Evolutionary conservation across 2,329 filamentous ascomycete genomes (phyloP).

Genomic region (Lecanosticta acicola): DNA sequence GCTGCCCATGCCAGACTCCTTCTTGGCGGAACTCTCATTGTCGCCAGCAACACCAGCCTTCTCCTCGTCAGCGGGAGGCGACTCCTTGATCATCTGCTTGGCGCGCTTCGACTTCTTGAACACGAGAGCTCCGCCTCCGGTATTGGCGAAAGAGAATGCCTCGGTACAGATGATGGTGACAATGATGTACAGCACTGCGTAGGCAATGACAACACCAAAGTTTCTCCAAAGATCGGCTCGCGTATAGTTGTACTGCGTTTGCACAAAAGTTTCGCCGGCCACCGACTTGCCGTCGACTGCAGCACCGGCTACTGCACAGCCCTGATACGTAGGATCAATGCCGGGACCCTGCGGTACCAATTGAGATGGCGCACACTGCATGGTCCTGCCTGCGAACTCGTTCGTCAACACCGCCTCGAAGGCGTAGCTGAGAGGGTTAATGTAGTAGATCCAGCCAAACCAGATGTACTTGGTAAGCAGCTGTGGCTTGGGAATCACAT

Average conservation of each 20-base stretch:
- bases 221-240: conserved; percentile 62
- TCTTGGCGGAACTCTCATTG: conserved; percentile 31
- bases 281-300: conserved; percentile 47
- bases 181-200: conserved; percentile 66
- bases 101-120: conserved; percentile 64
- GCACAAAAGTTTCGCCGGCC: conserved; percentile 51
- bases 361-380: conserved; percentile 55
- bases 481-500: conserved; percentile 61
- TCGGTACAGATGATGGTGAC: conserved; percentile 68
- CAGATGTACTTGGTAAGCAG: conserved; percentile 56
- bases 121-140: conserved; percentile 62
- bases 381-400: conserved; percentile 54
- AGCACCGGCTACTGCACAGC: conserved; percentile 58
- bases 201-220: conserved; percentile 71
- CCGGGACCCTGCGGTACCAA: conserved; percentile 56
- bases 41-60: conserved; percentile 37
- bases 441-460: conserved; percentile 57
- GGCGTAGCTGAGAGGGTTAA: conserved; percentile 52
- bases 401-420: conserved; percentile 65
- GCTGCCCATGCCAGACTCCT: conserved; percentile 25
- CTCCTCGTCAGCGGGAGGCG: conserved; percentile 53
- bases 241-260: conserved; percentile 52
- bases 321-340: conserved; percentile 52
- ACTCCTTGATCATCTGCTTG: conserved; percentile 48
- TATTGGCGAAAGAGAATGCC: conserved; percentile 55